These are phyloP conservation scores for Phytophthora megakarya DNA, from an alignment of 352 stramenopile species.

Conservation along the genomic window DNA sequence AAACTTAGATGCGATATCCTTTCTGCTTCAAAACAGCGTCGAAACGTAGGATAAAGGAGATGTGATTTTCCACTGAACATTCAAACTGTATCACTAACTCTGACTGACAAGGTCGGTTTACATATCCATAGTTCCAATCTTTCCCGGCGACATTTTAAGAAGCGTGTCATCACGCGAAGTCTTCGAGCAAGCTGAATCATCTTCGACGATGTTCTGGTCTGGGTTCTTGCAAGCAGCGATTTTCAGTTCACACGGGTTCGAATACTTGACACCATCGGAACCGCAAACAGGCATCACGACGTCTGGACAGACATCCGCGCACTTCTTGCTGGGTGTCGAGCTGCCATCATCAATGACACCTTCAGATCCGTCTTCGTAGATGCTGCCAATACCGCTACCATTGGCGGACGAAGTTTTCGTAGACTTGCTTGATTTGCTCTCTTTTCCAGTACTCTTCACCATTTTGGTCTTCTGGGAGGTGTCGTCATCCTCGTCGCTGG, in stretches of 20 bases:
- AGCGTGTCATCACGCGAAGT: not conserved
- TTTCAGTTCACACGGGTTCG: slow-evolving; percentile 34
- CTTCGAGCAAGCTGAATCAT: slow-evolving; percentile 5
- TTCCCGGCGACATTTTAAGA: not conserved
- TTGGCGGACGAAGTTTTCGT: slow-evolving; percentile 7
- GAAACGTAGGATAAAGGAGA: no score
- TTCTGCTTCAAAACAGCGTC: no score
- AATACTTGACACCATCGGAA: slow-evolving; percentile 40
- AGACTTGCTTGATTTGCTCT: slow-evolving; percentile 9
- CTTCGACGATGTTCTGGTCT: slow-evolving; percentile 17
- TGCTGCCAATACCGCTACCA: slow-evolving; percentile 8
- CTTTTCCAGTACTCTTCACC: slow-evolving; percentile 16
- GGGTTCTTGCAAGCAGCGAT: slow-evolving; percentile 25
- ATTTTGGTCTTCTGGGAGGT: slow-evolving; percentile 1
- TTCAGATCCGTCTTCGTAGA: slow-evolving; percentile 27
- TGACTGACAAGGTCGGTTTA: not conserved
- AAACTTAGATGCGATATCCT: no score
- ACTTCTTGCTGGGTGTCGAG: slow-evolving; percentile 1
- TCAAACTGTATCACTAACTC: not conserved
- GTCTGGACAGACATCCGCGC: slow-evolving; percentile 29
- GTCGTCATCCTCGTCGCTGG: slow-evolving; percentile 7
- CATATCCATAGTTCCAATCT: not conserved
- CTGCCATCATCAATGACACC: slow-evolving; percentile 20
- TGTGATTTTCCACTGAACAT: no score
- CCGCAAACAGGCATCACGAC: slow-evolving; percentile 36